Conservation (phyloP, 2,329 filamentous ascomycete species). For the Venturia pyrina region DNA sequence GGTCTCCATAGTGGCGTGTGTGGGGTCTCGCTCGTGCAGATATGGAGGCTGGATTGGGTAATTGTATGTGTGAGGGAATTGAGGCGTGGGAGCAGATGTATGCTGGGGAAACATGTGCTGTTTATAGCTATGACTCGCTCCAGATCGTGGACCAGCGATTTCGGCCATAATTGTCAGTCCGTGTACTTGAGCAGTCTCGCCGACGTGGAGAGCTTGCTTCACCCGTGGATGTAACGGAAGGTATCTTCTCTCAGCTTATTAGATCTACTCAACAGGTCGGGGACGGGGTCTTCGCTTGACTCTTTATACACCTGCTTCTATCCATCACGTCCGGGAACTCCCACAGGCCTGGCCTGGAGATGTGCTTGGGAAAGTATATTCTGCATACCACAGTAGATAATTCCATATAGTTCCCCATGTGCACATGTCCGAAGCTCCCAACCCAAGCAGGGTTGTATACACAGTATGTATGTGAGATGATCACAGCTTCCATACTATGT, state of each 20-base stretch:
- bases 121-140: not conserved
- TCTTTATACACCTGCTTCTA: not conserved
- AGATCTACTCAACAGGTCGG: no score
- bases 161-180: not conserved
- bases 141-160: not conserved
- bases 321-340: not conserved
- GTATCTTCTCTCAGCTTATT: not conserved
- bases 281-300: not conserved
- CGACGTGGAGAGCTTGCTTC: no score
- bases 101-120: not conserved
- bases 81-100: not conserved
- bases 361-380: not conserved
- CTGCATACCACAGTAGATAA: no score
- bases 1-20: conserved; percentile 14
- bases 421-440: not conserved
- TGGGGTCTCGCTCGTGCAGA: conserved; percentile 15
- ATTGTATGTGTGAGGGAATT: conserved; percentile 9
- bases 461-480: no score
- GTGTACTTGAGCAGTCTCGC: no score
- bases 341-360: not conserved
- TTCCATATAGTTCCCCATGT: not conserved
- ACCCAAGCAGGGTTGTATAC: not conserved
- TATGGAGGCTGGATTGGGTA: conserved; percentile 13
- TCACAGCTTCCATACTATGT: no score
- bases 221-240: no score